Evolutionary conservation across 2,329 filamentous ascomycete species (phyloP).

Genomic region (Diplodia sapinea): DNA sequence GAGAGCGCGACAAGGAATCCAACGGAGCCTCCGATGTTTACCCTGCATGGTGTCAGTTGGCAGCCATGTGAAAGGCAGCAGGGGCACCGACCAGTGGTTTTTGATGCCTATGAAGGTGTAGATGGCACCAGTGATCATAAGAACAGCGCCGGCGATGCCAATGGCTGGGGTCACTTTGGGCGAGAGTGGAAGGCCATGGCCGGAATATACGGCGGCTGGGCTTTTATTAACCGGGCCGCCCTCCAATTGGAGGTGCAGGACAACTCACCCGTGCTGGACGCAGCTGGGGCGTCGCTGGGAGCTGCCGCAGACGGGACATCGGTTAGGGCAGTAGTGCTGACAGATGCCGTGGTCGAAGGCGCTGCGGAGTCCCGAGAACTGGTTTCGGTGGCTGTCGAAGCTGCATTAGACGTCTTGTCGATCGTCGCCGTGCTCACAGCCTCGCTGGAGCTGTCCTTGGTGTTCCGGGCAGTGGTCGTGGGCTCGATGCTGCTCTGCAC

Average conservation of each 20-base stretch:
- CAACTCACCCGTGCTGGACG: conserved; percentile 37
- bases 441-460: conserved; percentile 3
- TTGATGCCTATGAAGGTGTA: conserved; percentile 83
- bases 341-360: conserved; percentile 7
- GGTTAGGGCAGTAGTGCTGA: conserved; percentile 30
- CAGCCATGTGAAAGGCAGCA: background rate
- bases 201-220: conserved; percentile 26
- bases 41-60: conserved; percentile 40
- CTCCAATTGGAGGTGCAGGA: conserved; percentile 11
- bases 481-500: background rate
- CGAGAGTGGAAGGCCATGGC: conserved; percentile 66
- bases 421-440: background rate
- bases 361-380: conserved; percentile 17
- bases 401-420: background rate
- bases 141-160: conserved; percentile 76
- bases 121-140: conserved; percentile 73
- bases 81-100: conserved; percentile 64
- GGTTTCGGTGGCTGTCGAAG: background rate
- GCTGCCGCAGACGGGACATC: conserved; percentile 36
- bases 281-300: conserved; percentile 35
- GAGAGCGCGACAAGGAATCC: conserved; percentile 75
- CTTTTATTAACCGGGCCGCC: conserved; percentile 4
- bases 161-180: conserved; percentile 81
- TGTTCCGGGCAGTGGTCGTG: conserved; percentile 2
- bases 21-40: conserved; percentile 64